Evolutionary conservation across 768 basidiomycete genomes (phyloP).

Genomic region (Boletus pseudopeckii): DNA sequence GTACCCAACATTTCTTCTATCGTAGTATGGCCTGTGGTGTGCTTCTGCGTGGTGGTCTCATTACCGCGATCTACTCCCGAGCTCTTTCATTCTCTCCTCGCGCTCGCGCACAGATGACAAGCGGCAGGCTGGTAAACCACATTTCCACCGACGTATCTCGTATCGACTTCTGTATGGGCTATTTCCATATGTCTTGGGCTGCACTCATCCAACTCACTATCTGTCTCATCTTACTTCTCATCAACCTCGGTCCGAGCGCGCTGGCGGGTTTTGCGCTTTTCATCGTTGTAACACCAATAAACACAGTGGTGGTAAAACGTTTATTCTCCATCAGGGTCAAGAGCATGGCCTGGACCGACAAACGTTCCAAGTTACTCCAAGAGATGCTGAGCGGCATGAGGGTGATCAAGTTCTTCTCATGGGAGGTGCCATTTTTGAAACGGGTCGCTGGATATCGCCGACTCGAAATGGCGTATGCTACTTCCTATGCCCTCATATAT

Average conservation of each 20-base stretch:
- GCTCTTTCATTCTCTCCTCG: constrained; percentile 75
- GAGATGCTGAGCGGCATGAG: constrained; percentile 89
- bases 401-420: constrained; percentile 89
- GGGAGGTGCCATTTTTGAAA: constrained; percentile 79
- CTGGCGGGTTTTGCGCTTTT: constrained; percentile 61
- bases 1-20: constrained; percentile 83
- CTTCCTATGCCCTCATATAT: constrained; percentile 3
- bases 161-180: constrained; percentile 82
- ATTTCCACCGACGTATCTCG: constrained; percentile 90
- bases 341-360: constrained; percentile 88
- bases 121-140: constrained; percentile 89
- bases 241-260: constrained; percentile 64
- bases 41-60: constrained; percentile 77
- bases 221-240: constrained; percentile 68
- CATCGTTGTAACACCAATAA: constrained; percentile 67
- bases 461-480: constrained; percentile 60
- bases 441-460: constrained; percentile 67
- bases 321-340: constrained; percentile 58
- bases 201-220: constrained; percentile 75
- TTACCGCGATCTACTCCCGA: constrained; percentile 80
- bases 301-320: constrained; percentile 68
- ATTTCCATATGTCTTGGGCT: constrained; percentile 80
- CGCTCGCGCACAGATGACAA: constrained; percentile 74
- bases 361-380: constrained; percentile 83
- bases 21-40: constrained; percentile 72